phyloP scores from a whole-genome alignment of 2,329 filamentous ascomycete genomes.

The Macrophomina tecta region DNA sequence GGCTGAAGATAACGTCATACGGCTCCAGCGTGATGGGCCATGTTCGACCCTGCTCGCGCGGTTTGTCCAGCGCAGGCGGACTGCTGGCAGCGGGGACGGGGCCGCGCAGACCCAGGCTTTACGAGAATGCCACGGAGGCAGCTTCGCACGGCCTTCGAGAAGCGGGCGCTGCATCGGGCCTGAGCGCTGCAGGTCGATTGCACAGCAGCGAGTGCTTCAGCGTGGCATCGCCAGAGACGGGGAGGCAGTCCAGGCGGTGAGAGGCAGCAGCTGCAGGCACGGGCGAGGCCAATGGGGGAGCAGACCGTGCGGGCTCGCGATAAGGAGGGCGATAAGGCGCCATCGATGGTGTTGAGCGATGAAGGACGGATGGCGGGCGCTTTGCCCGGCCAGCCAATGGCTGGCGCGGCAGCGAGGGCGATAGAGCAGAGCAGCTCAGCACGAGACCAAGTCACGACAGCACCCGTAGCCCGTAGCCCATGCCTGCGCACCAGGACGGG shows the following conservation, averaged over 20 bases:
- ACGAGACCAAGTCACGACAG: conserved; percentile 24
- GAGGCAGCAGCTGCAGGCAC: neutral
- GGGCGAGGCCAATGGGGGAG: conserved; percentile 16
- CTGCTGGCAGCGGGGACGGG: neutral
- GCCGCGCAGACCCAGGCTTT: neutral
- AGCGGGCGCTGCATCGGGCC: neutral
- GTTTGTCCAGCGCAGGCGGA: neutral
- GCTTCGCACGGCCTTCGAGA: conserved; percentile 2
- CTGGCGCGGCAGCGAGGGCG: conserved; percentile 14
- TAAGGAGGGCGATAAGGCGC: conserved; percentile 20
- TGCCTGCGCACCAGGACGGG: neutral
- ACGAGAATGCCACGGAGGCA: neutral
- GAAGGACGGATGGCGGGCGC: conserved; percentile 4
- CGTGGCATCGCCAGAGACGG: conserved; percentile 15
- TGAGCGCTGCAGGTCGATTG: neutral
- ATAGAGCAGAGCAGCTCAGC: conserved; percentile 14
- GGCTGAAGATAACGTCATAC: conserved; percentile 25
- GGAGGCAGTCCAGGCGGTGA: conserved; percentile 11
- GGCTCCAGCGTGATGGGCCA: neutral
- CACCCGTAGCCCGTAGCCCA: neutral
- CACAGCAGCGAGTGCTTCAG: conserved; percentile 1
- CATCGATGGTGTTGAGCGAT: conserved; percentile 17
- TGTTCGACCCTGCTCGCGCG: conserved; percentile 1
- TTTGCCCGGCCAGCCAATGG: conserved; percentile 19
- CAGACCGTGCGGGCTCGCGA: conserved; percentile 14